Base-by-base conservation (phyloP, 768 basidiomycete species). In the Sarcomyxa edulis region DNA sequence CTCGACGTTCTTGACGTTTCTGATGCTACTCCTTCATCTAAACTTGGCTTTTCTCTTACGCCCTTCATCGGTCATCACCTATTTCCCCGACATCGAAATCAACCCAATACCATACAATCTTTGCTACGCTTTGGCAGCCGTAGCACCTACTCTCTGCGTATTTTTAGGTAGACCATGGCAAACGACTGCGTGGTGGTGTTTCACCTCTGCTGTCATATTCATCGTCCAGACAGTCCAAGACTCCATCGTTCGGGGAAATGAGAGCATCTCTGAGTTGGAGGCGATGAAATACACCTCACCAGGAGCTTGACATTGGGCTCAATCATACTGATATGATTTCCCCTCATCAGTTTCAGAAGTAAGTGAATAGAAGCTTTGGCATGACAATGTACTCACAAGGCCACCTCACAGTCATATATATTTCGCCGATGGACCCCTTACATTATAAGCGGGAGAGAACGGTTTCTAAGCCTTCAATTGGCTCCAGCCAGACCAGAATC, bases 141-240 rank as follows among this genome's bases (percentile, higher is more conserved):
- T 79, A 6, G 62, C 71, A 2, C 77, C 76, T 2, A 54, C 68
- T 1, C 45, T 78, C 22, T 72, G 69, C 7, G 32, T 78, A 24
- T 69, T 77, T 36, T 56, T 69, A 6, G 59, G 58, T 5, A 65
- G 65, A 33, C 54, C 69, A 8, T 80, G 77, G 76, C 74, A 76
- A 46, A 71, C 67, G 3, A 66, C 65, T 6, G 48, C 53, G 14
- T 80, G 78, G 77, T 78, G 76, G 72, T 64, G 62, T 32, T 45
- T 68, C 15, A 68, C 75, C 0, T 52, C 58, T 0, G 38, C 61
- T 15, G 40, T 77, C 12, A 65, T 75, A 1, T 70, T 58, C 28
- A 51, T 73, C 24, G 64, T 68, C 1, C 70, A 77, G 35, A 64
- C 59, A 1, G 65, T 71, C 20, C 62, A 69, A 40, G 60, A 60